Conservation (phyloP, 352 stramenopile genomes). For the Phytophthora citricola region DNA sequence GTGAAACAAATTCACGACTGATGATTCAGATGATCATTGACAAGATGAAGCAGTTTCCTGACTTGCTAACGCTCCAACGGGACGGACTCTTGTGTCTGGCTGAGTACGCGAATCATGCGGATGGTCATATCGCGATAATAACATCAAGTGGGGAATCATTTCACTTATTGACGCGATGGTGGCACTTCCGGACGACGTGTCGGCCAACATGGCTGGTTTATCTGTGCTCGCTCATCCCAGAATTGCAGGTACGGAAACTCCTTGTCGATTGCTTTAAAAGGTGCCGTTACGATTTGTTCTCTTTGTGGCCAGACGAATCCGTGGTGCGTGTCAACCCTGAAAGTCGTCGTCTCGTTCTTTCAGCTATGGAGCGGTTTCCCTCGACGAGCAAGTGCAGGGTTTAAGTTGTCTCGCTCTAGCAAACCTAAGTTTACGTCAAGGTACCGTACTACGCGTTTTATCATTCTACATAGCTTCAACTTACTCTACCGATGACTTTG, state of each 20-base stretch:
- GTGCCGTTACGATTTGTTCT: not conserved
- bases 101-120: slow-evolving; percentile 38
- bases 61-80: slow-evolving; percentile 47
- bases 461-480: not conserved
- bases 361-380: slow-evolving; percentile 64
- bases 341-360: slow-evolving; percentile 60
- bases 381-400: slow-evolving; percentile 64
- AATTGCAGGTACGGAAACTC: slow-evolving; percentile 39
- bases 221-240: slow-evolving; percentile 63
- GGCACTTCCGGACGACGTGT: slow-evolving; percentile 52
- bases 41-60: slow-evolving; percentile 51
- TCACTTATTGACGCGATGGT: slow-evolving; percentile 60
- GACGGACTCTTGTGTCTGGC: slow-evolving; percentile 57
- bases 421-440: slow-evolving; percentile 65
- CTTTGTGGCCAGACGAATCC: slow-evolving; percentile 35
- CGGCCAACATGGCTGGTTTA: slow-evolving; percentile 55
- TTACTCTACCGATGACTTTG: not conserved
- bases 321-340: slow-evolving; percentile 60
- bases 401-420: slow-evolving; percentile 57
- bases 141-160: slow-evolving; percentile 52
- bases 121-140: slow-evolving; percentile 39
- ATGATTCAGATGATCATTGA: slow-evolving; percentile 47
- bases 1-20: slow-evolving; percentile 8
- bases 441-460: slow-evolving; percentile 15
- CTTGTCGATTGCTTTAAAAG: too few relatives aligned